Conservation (phyloP, 2,329 filamentous ascomycete species). For the Trichocomaceae sp. region DNA sequence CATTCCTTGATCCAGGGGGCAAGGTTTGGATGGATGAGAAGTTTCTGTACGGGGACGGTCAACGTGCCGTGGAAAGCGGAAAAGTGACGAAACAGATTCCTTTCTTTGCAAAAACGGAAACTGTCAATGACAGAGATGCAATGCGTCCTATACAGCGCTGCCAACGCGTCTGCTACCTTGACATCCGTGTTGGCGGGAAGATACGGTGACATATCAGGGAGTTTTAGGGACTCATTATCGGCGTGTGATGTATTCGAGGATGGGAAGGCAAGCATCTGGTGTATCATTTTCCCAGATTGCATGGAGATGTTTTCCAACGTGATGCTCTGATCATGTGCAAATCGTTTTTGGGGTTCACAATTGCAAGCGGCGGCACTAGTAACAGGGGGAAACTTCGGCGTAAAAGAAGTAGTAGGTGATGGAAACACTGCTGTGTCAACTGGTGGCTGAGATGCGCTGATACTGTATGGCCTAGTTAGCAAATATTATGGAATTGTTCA, state of each 20-base stretch:
- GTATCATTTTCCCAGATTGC: slow-evolving; percentile 33
- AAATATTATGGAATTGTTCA: background rate
- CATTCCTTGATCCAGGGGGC: slow-evolving; percentile 93
- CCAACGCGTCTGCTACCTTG: slow-evolving; percentile 78
- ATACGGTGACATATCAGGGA: slow-evolving; percentile 83
- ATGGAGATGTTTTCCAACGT: slow-evolving; percentile 32
- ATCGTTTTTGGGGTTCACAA: slow-evolving; percentile 24
- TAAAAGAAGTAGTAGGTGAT: slow-evolving; percentile 34
- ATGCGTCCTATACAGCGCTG: slow-evolving; percentile 85
- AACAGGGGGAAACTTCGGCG: slow-evolving; percentile 25
- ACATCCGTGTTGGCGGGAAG: slow-evolving; percentile 74
- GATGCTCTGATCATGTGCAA: slow-evolving; percentile 26
- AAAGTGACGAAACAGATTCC: slow-evolving; percentile 91
- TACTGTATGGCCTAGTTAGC: slow-evolving; percentile 16
- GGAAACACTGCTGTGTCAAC: slow-evolving; percentile 35
- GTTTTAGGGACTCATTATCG: slow-evolving; percentile 64
- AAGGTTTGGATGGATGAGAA: slow-evolving; percentile 73
- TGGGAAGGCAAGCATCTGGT: slow-evolving; percentile 36
- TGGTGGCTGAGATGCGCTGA: slow-evolving; percentile 28
- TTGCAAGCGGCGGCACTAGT: slow-evolving; percentile 20
- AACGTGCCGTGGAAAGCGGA: slow-evolving; percentile 93
- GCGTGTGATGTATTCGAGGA: slow-evolving; percentile 29
- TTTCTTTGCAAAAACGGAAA: slow-evolving; percentile 92
- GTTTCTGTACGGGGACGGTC: slow-evolving; percentile 91
- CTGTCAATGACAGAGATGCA: slow-evolving; percentile 94